These are phyloP conservation scores for Liquidambar formosana DNA, from an alignment of 164 flowering plant species.

Conservation along the genomic window DNA sequence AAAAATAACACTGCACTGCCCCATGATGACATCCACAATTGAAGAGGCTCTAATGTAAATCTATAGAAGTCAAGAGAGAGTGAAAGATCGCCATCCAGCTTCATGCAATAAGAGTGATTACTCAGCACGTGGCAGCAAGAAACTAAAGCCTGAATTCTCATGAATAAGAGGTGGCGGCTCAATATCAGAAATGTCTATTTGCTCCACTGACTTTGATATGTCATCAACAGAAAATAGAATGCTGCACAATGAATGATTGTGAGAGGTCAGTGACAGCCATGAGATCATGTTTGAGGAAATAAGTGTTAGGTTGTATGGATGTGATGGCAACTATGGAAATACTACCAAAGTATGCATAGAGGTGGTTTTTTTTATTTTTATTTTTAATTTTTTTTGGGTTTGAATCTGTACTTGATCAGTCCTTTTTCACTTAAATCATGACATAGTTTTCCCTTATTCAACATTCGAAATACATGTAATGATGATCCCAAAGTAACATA, in stretches of 20 bases:
- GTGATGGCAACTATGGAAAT: too few species aligned
- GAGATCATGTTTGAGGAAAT: background rate
- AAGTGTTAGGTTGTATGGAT: background rate
- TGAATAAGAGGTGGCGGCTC: constrained; percentile 93
- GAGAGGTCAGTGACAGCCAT: background rate
- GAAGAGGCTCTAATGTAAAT: background rate
- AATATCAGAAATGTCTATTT: constrained; percentile 73
- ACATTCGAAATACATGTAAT: background rate
- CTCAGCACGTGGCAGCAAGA: constrained; percentile 72
- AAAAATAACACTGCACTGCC: background rate
- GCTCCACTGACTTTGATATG: constrained; percentile 93
- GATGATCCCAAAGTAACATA: background rate
- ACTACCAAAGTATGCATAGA: too few species aligned
- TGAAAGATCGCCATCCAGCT: background rate
- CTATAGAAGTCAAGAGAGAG: background rate
- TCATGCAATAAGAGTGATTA: constrained; percentile 18
- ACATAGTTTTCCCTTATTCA: background rate
- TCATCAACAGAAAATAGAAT: constrained; percentile 96
- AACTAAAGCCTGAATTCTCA: constrained; percentile 89
- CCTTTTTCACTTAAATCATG: background rate
- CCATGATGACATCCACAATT: background rate
- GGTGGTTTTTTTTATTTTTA: too few species aligned
- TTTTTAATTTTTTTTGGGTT: too few species aligned
- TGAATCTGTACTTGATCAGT: background rate
- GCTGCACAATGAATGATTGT: constrained; percentile 48